Evolutionary conservation across 345 rosid species (phyloP).

Genomic region (Laguncularia racemosa): DNA sequence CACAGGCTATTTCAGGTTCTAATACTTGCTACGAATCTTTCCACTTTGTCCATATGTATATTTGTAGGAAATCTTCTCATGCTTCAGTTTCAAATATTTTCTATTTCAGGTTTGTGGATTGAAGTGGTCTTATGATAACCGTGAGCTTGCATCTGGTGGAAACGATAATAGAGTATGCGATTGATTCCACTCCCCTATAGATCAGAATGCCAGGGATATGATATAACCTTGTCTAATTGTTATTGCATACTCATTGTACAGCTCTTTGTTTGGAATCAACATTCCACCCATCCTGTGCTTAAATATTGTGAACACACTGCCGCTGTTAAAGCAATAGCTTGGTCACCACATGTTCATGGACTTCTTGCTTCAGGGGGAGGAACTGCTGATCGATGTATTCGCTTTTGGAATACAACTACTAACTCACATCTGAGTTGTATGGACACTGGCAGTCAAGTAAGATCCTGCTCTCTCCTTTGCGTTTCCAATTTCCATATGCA

Average conservation of each 20-base stretch:
- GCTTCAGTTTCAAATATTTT: slow-evolving; percentile 1
- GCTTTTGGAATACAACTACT: slow-evolving; percentile 97
- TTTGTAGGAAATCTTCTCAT: too few species aligned
- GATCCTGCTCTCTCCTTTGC: slow-evolving; percentile 1
- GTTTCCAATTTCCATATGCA: not conserved
- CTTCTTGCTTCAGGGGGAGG: slow-evolving; percentile 99
- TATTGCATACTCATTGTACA: slow-evolving; percentile 23
- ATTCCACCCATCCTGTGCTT: slow-evolving; percentile 81
- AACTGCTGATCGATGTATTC: slow-evolving; percentile 91
- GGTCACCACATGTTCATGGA: slow-evolving; percentile 99
- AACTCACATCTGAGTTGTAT: slow-evolving; percentile 79
- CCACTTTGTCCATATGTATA: too few species aligned
- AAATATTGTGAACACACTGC: slow-evolving; percentile 94
- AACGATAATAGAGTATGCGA: slow-evolving; percentile 80
- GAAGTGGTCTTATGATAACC: slow-evolving; percentile 97
- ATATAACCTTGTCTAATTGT: not conserved
- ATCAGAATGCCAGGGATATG: not conserved
- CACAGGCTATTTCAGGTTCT: not conserved
- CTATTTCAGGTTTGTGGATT: slow-evolving; percentile 77
- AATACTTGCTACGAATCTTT: not conserved
- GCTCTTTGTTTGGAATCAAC: slow-evolving; percentile 99
- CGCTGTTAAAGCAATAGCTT: slow-evolving; percentile 98
- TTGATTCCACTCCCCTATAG: not conserved
- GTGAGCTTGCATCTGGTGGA: slow-evolving; percentile 97
- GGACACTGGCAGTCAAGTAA: slow-evolving; percentile 97